phyloP scores from a whole-genome alignment of 768 basidiomycete genomes.

The Tylopilus rubrobrunneus region DNA sequence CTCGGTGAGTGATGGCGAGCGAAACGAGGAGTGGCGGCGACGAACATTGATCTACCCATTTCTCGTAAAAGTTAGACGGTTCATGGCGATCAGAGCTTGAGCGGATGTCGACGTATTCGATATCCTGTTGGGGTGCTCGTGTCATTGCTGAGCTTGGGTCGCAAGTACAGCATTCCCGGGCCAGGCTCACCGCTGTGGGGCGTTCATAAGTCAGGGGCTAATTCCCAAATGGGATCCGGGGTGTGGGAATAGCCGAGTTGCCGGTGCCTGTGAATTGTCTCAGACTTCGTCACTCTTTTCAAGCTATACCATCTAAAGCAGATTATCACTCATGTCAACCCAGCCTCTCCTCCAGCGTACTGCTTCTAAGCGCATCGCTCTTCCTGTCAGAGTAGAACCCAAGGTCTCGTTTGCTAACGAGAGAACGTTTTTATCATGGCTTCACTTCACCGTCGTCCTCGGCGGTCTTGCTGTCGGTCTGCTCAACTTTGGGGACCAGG shows the following conservation, averaged over 20 bases:
- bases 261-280: neutral
- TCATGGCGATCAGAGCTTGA: slow-evolving; percentile 1
- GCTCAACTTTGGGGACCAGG: slow-evolving; percentile 97
- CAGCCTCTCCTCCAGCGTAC: slow-evolving; percentile 97
- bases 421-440: slow-evolving; percentile 96
- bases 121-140: slow-evolving; percentile 12
- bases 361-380: slow-evolving; percentile 89
- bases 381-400: slow-evolving; percentile 91
- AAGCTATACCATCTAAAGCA: too few species aligned
- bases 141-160: slow-evolving; percentile 13
- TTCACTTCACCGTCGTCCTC: slow-evolving; percentile 96
- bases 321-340: slow-evolving; percentile 69
- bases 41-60: slow-evolving; percentile 53
- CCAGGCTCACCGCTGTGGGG: too few species aligned
- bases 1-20: slow-evolving; percentile 2
- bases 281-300: neutral
- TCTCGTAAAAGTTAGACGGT: slow-evolving; percentile 40
- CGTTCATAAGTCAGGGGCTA: slow-evolving; percentile 17
- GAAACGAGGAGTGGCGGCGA: neutral
- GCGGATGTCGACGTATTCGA: slow-evolving; percentile 25
- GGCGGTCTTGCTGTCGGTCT: slow-evolving; percentile 95
- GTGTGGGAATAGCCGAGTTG: slow-evolving; percentile 12
- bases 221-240: slow-evolving; percentile 13
- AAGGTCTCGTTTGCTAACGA: slow-evolving; percentile 96
- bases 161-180: too few species aligned